Base-by-base conservation (phyloP, 148 eudicot species). In the Polygonum aviculare region DNA sequence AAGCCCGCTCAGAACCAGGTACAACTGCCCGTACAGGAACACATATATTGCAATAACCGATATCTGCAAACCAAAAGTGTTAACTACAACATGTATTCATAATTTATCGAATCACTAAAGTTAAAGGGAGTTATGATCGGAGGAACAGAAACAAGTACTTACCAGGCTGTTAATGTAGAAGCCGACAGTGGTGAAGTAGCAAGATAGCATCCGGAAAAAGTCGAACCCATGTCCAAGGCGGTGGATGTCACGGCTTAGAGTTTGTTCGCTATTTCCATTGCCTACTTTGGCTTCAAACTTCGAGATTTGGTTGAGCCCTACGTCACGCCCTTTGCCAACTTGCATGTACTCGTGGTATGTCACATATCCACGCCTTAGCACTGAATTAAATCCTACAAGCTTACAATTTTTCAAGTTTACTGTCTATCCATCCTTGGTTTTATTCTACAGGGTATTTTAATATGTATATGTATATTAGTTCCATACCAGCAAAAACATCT, bases 251-350 rank as follows among this genome's bases (percentile, higher is more conserved):
- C 99, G 96, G 80, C 98, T 93, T 44, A 95, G 79, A 75, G 94
- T 87, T 79, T 95, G 99, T 80, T 95, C 99, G 80, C 99, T 93
- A 81, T 95, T 95, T 49, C 99, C 99, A 81, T 95, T 95, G 45
- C 98, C 94, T 48, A 95, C 86, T 83, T 95, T 95, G 69, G 99
- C 99, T 88, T 95, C 99, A 79, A 95, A 95, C 74, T 86, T 92
- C 36, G 99, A 95, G 72, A 95, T 95, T 80, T 93, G 96, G 77
- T 87, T 95, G 5, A 95, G 90, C 76, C 99, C 94, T 49, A 95
- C 99, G 80, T 95, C 99, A 76, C 99, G 96, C 69, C 99, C 99
- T 88, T 95, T 95, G 26, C 99, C 99, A 77, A 91, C 97, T 89
- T 95, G 99, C 85, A 95, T 93, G 78, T 95, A 95, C 85, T 95